Percentiles rank a stretch among this genome's conserved stretches.
Evolutionary conservation across 495 filamentous ascomycete species (phyloP).

Genomic region (Aspergillus conjunctus): DNA sequence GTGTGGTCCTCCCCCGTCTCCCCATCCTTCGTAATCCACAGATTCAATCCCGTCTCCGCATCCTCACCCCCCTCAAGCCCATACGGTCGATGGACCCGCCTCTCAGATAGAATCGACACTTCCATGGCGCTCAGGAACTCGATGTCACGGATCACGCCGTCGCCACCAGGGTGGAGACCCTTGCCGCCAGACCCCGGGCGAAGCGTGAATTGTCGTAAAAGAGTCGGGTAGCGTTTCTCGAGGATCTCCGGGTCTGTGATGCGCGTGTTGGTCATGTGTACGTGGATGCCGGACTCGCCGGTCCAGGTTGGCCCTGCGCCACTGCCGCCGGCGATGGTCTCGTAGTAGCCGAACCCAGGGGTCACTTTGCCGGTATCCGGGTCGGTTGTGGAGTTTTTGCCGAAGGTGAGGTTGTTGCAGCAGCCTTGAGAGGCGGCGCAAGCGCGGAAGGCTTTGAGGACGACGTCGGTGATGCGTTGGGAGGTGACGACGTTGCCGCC

Average conservation of each 20-base stretch:
- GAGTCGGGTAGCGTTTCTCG: constrained; percentile 87
- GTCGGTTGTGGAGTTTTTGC: constrained; percentile 41
- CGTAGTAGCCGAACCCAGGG: constrained; percentile 96
- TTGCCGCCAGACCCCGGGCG: constrained; percentile 65
- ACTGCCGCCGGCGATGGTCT: constrained; percentile 91
- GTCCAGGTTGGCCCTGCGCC: constrained; percentile 88
- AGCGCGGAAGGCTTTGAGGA: constrained; percentile 85
- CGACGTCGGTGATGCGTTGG: constrained; percentile 92
- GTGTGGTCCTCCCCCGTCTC: constrained; percentile 36
- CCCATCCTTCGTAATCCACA: constrained; percentile 74
- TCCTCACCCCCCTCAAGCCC: constrained; percentile 86
- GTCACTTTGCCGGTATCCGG: constrained; percentile 81
- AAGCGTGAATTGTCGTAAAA: constrained; percentile 82
- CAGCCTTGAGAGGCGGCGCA: constrained; percentile 90
- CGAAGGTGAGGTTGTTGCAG: constrained; percentile 78
- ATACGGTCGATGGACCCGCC: constrained; percentile 85
- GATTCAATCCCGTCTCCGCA: constrained; percentile 76
- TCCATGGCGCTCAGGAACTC: constrained; percentile 91
- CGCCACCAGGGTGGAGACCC: constrained; percentile 79
- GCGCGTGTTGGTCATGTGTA: constrained; percentile 98
- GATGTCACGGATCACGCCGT: constrained; percentile 91
- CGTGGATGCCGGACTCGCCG: constrained; percentile 87
- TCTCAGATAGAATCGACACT: constrained; percentile 84
- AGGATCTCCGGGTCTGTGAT: constrained; percentile 98
- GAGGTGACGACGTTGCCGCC: constrained; percentile 93